Evolutionary conservation across 352 stramenopile genomes (phyloP).

Genomic region (Blastocystis sp.): DNA sequence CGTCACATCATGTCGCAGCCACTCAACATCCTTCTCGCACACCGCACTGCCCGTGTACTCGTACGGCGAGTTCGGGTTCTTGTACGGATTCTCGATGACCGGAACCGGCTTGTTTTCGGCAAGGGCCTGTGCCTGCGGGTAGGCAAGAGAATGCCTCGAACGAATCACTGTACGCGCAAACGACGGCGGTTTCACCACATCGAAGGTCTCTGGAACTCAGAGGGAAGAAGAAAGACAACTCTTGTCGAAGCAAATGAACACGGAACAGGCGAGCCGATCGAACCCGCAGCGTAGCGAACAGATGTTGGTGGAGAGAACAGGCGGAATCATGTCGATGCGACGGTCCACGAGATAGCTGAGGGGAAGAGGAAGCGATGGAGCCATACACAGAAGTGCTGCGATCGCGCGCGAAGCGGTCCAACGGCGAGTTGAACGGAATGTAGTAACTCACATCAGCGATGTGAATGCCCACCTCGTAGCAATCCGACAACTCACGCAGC

Average conservation of each 20-base stretch:
- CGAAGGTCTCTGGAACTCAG: not conserved
- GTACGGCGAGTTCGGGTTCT: constrained; percentile 13
- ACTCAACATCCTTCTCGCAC: not conserved
- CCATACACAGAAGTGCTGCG: constrained; percentile 39
- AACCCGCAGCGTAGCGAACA: constrained; percentile 44
- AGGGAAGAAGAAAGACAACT: not conserved
- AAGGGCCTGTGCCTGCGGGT: constrained; percentile 25
- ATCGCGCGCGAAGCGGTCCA: constrained; percentile 41
- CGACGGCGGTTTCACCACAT: constrained; percentile 36
- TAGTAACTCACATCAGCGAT: constrained; percentile 65
- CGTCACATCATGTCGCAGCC: constrained; percentile 49
- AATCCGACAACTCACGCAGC: constrained; percentile 29
- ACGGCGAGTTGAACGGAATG: constrained; percentile 22
- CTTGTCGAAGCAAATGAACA: constrained; percentile 55
- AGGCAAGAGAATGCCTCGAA: constrained; percentile 50
- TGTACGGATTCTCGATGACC: constrained; percentile 31
- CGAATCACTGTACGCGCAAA: constrained; percentile 17
- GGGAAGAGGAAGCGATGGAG: not conserved
- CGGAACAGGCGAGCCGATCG: constrained; percentile 41
- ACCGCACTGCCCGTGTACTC: constrained; percentile 43
- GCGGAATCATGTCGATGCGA: constrained; percentile 62
- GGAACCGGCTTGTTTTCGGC: not conserved
- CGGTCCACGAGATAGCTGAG: constrained; percentile 40
- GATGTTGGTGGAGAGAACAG: constrained; percentile 53
- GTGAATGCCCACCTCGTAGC: constrained; percentile 53